Conservation (phyloP, 768 basidiomycete genomes). For the Tulasnella sp. region DNA sequence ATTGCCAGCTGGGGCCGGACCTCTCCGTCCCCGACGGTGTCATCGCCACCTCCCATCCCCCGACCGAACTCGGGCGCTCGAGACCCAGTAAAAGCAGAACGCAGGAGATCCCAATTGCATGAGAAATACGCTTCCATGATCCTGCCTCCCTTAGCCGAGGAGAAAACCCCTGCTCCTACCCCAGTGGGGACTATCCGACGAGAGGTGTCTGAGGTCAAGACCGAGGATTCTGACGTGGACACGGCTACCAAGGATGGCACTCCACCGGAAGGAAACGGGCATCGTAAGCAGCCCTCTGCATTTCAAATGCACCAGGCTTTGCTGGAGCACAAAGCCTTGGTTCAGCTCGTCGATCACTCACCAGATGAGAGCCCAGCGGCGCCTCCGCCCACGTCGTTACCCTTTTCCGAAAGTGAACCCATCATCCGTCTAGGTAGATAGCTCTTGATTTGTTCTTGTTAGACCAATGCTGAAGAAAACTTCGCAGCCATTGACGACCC, state of each 20-base stretch:
- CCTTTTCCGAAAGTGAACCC: neutral
- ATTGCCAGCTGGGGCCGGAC: slow-evolving; percentile 12
- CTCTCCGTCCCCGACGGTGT: neutral
- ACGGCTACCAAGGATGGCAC: neutral
- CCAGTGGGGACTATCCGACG: slow-evolving; percentile 12
- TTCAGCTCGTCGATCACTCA: slow-evolving; percentile 7
- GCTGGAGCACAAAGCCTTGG: slow-evolving; percentile 16
- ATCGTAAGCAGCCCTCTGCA: neutral
- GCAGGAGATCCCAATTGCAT: slow-evolving; percentile 53
- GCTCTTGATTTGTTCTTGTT: neutral
- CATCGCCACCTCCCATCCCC: neutral
- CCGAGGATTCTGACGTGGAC: neutral
- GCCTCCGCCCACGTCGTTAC: neutral
- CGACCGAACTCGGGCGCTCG: neutral
- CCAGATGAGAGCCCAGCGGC: slow-evolving; percentile 1
- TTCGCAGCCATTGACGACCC: neutral
- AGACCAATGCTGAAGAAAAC: neutral
- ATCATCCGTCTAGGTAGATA: slow-evolving; percentile 4
- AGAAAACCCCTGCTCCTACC: slow-evolving; percentile 44
- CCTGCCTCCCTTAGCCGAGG: slow-evolving; percentile 62
- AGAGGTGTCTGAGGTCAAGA: neutral
- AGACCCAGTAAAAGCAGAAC: slow-evolving; percentile 38
- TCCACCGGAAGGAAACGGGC: neutral
- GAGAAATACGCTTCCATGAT: slow-evolving; percentile 54
- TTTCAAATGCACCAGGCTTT: slow-evolving; percentile 16